Evolutionary conservation across 257 asterid species (phyloP).

Genomic region (Solanum sejunctum): DNA sequence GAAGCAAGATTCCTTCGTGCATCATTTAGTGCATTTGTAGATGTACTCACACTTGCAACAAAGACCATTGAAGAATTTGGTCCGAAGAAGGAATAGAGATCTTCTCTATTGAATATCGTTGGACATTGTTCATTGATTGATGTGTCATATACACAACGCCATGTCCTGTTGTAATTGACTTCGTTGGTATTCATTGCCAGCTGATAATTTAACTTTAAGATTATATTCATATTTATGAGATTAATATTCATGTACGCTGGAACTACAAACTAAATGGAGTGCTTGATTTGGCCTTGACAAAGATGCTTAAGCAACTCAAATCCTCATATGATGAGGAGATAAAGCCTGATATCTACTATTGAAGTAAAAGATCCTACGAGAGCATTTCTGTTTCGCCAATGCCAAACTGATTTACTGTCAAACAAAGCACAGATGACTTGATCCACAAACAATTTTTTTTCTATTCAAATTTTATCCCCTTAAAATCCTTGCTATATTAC

Average conservation of each 20-base stretch:
- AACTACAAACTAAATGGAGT: background rate
- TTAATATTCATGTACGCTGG: background rate
- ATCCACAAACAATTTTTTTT: background rate
- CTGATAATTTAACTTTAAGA: background rate
- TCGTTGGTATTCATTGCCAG: background rate
- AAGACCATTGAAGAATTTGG: constrained; percentile 70
- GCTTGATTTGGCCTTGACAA: background rate
- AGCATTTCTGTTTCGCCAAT: no score
- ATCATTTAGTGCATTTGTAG: constrained; percentile 72
- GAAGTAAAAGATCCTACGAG: no score
- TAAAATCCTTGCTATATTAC: background rate
- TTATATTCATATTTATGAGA: background rate
- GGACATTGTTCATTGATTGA: background rate
- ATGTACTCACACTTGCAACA: constrained; percentile 67
- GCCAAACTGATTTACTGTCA: background rate
- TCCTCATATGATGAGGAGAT: background rate
- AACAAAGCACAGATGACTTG: background rate
- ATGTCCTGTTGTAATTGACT: background rate
- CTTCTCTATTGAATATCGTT: background rate
- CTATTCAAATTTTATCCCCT: background rate
- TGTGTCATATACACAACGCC: background rate
- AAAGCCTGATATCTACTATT: background rate
- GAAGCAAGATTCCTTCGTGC: constrained; percentile 90
- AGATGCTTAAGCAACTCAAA: background rate
- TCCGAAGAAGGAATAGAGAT: constrained; percentile 11